phyloP scores from a whole-genome alignment of 352 stramenopile species.

The Pythium oligandrum region DNA sequence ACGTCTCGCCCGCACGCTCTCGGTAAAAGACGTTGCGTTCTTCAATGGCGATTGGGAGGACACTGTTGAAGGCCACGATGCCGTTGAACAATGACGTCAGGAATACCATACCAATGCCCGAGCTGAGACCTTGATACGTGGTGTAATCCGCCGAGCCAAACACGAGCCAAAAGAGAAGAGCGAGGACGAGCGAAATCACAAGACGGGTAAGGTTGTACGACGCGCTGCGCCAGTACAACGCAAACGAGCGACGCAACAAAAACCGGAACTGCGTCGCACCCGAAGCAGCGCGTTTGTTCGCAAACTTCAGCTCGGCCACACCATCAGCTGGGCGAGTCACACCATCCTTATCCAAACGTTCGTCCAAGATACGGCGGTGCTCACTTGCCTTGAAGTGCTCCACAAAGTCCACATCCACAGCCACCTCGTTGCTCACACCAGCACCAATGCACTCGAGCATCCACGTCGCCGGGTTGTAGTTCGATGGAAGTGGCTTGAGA shows the following conservation, averaged over 20 bases:
- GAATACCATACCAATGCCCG: slow-evolving; percentile 65
- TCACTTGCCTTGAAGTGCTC: slow-evolving; percentile 14
- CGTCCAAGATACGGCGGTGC: slow-evolving; percentile 2
- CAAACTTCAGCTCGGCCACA: slow-evolving; percentile 14
- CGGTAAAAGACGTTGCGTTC: slow-evolving; percentile 86
- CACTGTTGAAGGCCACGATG: slow-evolving; percentile 49
- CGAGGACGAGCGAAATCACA: slow-evolving; percentile 44
- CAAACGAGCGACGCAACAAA: slow-evolving; percentile 33
- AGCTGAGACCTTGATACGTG: slow-evolving; percentile 21
- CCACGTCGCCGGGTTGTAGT: slow-evolving; percentile 86
- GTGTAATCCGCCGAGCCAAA: slow-evolving; percentile 28
- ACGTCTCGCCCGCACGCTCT: slow-evolving; percentile 82
- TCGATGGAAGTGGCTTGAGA: slow-evolving; percentile 22
- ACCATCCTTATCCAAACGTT: slow-evolving; percentile 12
- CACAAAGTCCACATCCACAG: slow-evolving; percentile 21
- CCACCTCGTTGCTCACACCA: slow-evolving; percentile 24
- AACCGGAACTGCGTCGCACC: slow-evolving; percentile 17
- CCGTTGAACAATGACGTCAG: slow-evolving; percentile 56
- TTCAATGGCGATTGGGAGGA: slow-evolving; percentile 52
- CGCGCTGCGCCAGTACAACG: slow-evolving; percentile 65
- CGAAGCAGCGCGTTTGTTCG: slow-evolving; percentile 12
- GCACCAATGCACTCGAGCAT: slow-evolving; percentile 76
- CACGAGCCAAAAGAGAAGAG: slow-evolving; percentile 56
- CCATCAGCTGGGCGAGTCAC: slow-evolving; percentile 5
- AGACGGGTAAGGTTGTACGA: slow-evolving; percentile 68